Evolutionary conservation across 371 early-diverging fungal genomes (phyloP).

Genomic region (Mortierella sp.): DNA sequence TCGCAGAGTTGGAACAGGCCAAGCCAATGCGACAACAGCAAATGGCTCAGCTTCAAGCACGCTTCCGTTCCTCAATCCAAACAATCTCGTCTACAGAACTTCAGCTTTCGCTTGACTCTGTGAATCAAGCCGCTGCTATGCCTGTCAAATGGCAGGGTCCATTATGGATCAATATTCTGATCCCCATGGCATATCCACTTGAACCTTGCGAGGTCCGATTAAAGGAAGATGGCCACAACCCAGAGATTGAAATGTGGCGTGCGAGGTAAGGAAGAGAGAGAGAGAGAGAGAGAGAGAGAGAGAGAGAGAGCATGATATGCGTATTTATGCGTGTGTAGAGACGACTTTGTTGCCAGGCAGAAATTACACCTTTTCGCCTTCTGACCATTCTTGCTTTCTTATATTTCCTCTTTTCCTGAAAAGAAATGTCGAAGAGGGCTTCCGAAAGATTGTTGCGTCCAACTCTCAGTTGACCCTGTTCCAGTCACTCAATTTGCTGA

Average conservation of each 20-base stretch:
- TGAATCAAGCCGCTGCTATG: constrained; percentile 13
- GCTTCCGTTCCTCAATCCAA: constrained; percentile 58
- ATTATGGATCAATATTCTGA: constrained; percentile 43
- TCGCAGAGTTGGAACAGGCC: constrained; percentile 41
- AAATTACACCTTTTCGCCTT: not conserved
- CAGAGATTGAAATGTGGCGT: constrained; percentile 55
- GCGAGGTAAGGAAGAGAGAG: constrained; percentile 45
- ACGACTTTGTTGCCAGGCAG: no score
- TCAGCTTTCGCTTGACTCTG: constrained; percentile 29
- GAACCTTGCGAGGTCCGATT: constrained; percentile 61
- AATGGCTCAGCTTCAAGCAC: constrained; percentile 56
- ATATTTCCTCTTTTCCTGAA: no score
- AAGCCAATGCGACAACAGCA: constrained; percentile 51
- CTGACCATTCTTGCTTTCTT: not conserved
- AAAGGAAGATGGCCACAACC: constrained; percentile 51
- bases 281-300: not conserved
- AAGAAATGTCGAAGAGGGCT: constrained; percentile 62
- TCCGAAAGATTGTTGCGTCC: constrained; percentile 56
- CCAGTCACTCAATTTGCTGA: constrained; percentile 74
- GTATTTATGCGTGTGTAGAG: no score
- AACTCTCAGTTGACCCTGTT: constrained; percentile 56
- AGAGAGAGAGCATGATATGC: no score
- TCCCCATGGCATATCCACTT: constrained; percentile 62
- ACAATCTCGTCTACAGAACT: constrained; percentile 41
- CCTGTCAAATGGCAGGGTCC: constrained; percentile 42